Percentiles rank a stretch among this genome's conserved stretches.
Evolutionary conservation across 148 eudicot genomes (phyloP).

Genomic region (Nyssa sinensis): DNA sequence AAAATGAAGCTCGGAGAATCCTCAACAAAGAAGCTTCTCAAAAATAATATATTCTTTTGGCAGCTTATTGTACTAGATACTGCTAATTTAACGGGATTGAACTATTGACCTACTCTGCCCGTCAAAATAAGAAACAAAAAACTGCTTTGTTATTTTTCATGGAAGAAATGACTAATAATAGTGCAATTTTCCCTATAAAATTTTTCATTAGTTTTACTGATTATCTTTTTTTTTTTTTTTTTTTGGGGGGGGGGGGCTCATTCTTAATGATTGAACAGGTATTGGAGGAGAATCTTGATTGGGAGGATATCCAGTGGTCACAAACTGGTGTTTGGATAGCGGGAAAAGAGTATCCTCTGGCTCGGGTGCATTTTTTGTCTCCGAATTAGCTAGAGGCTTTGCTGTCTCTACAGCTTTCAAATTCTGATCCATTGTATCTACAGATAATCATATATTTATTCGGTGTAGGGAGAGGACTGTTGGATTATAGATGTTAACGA

Average conservation of each 20-base stretch:
- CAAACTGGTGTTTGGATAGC: slow-evolving; percentile 80
- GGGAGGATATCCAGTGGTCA: slow-evolving; percentile 95
- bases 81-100: too few relatives aligned
- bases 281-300: slow-evolving; percentile 77
- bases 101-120: neutral
- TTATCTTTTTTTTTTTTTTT: neutral
- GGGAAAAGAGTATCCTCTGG: slow-evolving; percentile 81
- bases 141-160: neutral
- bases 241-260: neutral
- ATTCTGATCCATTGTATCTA: too few relatives aligned
- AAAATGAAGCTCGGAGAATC: too few relatives aligned
- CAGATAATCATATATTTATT: too few relatives aligned
- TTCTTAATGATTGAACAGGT: slow-evolving; percentile 44
- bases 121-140: too few relatives aligned
- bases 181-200: neutral
- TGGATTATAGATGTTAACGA: too few relatives aligned
- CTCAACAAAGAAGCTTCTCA: too few relatives aligned
- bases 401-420: neutral
- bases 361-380: slow-evolving; percentile 73
- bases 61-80: too few relatives aligned
- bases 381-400: slow-evolving; percentile 38
- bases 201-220: neutral
- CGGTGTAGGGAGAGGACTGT: too few relatives aligned
- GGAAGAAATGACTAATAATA: neutral
- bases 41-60: too few relatives aligned